Conservation (phyloP, 306 rosid genomes). For the Albizia julibrissin region DNA sequence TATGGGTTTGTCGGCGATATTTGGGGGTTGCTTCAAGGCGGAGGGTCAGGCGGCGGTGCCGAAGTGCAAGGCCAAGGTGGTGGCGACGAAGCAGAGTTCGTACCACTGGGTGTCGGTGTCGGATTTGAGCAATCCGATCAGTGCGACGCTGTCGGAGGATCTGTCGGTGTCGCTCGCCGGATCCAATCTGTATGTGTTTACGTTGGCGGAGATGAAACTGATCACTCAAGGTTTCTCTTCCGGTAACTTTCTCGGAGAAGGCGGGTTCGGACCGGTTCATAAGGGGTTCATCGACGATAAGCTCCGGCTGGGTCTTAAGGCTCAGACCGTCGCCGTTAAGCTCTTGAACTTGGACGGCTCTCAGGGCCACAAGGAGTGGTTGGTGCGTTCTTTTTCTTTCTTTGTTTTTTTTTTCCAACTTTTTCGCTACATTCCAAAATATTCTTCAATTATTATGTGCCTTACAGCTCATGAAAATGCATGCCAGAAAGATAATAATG, state of each 20-base stretch:
- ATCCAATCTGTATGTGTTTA: constrained; percentile 63
- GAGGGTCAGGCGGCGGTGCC: constrained; percentile 36
- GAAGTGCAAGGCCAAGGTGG: constrained; percentile 39
- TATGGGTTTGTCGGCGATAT: constrained; percentile 46
- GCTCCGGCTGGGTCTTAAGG: constrained; percentile 66
- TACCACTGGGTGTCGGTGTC: constrained; percentile 58
- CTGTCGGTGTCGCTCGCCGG: constrained; percentile 84
- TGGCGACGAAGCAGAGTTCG: constrained; percentile 50
- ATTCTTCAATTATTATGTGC: background rate
- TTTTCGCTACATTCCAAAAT: background rate
- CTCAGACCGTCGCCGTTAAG: constrained; percentile 96
- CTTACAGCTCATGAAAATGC: background rate
- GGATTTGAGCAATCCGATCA: constrained; percentile 69
- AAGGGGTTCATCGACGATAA: constrained; percentile 94
- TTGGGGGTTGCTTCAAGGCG: constrained; percentile 57
- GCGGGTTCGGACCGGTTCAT: constrained; percentile 97
- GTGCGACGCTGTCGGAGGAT: constrained; percentile 70
- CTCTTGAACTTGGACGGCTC: constrained; percentile 82
- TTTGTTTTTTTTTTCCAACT: background rate
- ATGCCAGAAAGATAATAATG: background rate
- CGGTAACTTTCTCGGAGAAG: constrained; percentile 80
- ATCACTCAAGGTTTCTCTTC: constrained; percentile 79
- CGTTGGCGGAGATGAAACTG: constrained; percentile 78
- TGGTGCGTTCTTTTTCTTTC: constrained; percentile 53
- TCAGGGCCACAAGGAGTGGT: constrained; percentile 97